Base-by-base conservation (phyloP, 164 flowering plant species). In the Tetracentron sinense region DNA sequence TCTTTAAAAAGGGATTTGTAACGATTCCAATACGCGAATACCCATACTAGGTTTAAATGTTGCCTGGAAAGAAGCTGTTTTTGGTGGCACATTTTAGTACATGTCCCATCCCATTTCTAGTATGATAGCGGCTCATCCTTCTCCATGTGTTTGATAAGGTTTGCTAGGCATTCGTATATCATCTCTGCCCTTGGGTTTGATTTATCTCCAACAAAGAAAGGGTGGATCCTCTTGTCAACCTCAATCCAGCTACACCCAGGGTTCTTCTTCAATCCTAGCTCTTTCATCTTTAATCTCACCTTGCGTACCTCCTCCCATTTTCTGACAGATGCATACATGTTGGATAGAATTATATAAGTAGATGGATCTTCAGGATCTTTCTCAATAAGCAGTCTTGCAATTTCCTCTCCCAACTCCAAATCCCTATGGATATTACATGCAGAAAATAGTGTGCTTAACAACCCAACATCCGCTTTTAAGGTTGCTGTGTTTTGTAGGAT, bases 231-330 rank as follows among this genome's bases (percentile, higher is more conserved):
- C 68, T 76, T 69, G 50, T 77, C 78, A 61, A 83, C 71, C 74
- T 83, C 95, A 64, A 86, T 82, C 92, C 90, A 86, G 66, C 92
- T 88, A 68, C 85, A 86, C 2, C 91, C 95, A 6, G 89, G 91
- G 61, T 65, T 83, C 75, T 83, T 86, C 71, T 71, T 85, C 80
- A 84, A 69, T 23, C 83, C 81, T 7, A 77, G 77, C 46, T 78
- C 80, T 58, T 75, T 79, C 82, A 86, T 83, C 66, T 73, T 78
- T 63, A 61, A 30, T 72, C 89, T 80, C 42, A 85, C 67, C 42
- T 70, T 73, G 11, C 88, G 67, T 4, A 78, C 81, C 23, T 78
- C 76, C 16, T 77, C 79, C 92, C 92, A 84, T 63, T 75, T 75
- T 52, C 80, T 78, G 7, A 33, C 69, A 56, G 82, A 68, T 27